Conservation (phyloP, 768 basidiomycete species). For the Amanita muscaria region DNA sequence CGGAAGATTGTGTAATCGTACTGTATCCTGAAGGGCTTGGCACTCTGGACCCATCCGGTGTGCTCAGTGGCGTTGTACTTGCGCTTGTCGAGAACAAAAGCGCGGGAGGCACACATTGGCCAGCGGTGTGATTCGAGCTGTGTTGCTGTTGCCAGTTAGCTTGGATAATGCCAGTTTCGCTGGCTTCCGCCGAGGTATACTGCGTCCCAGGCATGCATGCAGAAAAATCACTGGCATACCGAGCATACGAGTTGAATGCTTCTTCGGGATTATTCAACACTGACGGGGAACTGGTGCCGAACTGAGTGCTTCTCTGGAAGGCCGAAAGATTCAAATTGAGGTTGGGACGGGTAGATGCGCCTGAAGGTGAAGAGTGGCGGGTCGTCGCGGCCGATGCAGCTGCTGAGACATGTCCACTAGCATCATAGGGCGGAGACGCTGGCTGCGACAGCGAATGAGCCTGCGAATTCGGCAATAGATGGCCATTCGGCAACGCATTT, state of each 20-base stretch:
- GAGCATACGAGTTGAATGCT: constrained; percentile 62
- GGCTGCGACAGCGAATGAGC: constrained; percentile 30
- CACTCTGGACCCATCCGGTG: constrained; percentile 40
- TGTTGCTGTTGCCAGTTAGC: constrained; percentile 15
- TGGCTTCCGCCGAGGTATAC: constrained; percentile 28
- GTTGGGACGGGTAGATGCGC: constrained; percentile 8
- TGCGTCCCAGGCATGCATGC: constrained; percentile 53
- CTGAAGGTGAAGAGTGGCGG: constrained; percentile 24
- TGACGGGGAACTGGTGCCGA: constrained; percentile 16
- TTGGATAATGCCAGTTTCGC: constrained; percentile 25
- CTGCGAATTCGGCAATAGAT: constrained; percentile 16
- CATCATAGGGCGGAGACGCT: constrained; percentile 38
- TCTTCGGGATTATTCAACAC: constrained; percentile 33
- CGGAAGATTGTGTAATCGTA: constrained; percentile 8
- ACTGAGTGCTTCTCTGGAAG: constrained; percentile 10
- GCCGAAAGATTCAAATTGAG: constrained; percentile 20
- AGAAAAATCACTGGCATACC: constrained; percentile 54
- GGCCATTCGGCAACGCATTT: constrained; percentile 22
- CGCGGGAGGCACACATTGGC: constrained; percentile 52
- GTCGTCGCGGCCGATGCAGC: constrained; percentile 23
- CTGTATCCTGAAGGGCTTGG: constrained; percentile 14
- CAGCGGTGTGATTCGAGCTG: constrained; percentile 23
- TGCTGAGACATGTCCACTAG: constrained; percentile 8
- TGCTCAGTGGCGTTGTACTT: constrained; percentile 34
- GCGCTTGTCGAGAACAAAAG: constrained; percentile 41